Evolutionary conservation across 106 monocot species (phyloP), one percentile per base, ranked within the genome.

Genomic region (Dendrobium huoshanense): DNA sequence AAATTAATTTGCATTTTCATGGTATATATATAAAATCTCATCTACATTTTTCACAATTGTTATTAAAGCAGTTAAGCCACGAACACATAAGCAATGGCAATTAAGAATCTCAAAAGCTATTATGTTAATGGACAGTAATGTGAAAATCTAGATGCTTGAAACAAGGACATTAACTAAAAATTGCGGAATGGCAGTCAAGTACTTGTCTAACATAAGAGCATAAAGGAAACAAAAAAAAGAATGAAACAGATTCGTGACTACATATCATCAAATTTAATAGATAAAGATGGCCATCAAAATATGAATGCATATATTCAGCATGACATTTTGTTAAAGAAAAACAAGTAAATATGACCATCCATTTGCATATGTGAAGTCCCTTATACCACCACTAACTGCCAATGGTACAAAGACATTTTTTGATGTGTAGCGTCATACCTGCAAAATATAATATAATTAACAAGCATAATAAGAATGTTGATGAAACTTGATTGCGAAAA

Each of bases 321-420:
- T 29, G 31, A 33, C 68, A 68, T 33, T 33, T 33, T 68, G 68
- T 1, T 68, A 68, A 68, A 8, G 22, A 51, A 78, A 24, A 68
- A 51, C 9, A 16, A 72, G 48, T 4, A 70, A 74, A 8, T 51
- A 49, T 72, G 42, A 95, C 98, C 98, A 93, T 75, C 95, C 95
- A 89, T 99, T 99, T 47, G 81, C 95, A 87, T 99, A 95, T 55
- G 88, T 95, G 82, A 95, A 99, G 78, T 99, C 95, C 86, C 95
- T 88, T 81, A 99, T 99, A 77, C 98, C 98, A 85, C 98, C 98
- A 80, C 98, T 95, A 80, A 99, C 95, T 51, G 98, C 95, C 77
- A 99, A 83, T 42, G 98, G 98, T 75, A 95, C 98, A 86, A 99
- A 99, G 29, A 99, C 93, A 79, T 99, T 92, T 85, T 95, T 90